Percentiles rank a stretch among this genome's conserved stretches.
Evolutionary conservation across 2,329 filamentous ascomycete genomes (phyloP).

Genomic region (Aspergillus flavus): DNA sequence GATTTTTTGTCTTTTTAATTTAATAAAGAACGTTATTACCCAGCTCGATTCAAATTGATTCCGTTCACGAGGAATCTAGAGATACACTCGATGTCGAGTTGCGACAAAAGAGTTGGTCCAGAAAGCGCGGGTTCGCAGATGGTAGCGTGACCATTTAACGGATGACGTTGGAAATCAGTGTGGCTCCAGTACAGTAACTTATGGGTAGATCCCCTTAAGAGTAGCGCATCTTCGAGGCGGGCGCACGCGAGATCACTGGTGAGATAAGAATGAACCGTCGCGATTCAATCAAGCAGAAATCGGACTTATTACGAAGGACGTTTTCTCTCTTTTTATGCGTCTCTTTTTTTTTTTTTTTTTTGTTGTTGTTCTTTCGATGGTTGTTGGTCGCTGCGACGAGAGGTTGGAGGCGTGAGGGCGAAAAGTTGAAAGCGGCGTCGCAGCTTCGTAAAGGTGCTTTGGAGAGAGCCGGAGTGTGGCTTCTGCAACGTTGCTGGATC

Average conservation of each 20-base stretch:
- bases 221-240: slow-evolving; percentile 28
- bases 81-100: slow-evolving; percentile 14
- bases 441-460: slow-evolving; percentile 21
- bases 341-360: neutral
- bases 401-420: slow-evolving; percentile 10
- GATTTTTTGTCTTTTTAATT: neutral
- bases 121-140: slow-evolving; percentile 24
- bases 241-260: slow-evolving; percentile 12
- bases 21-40: neutral
- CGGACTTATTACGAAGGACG: slow-evolving; percentile 9
- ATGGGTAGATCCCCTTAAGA: slow-evolving; percentile 31
- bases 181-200: slow-evolving; percentile 24
- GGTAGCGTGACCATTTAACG: slow-evolving; percentile 35
- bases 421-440: slow-evolving; percentile 19
- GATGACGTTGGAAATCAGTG: slow-evolving; percentile 36
- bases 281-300: slow-evolving; percentile 14
- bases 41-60: slow-evolving; percentile 10
- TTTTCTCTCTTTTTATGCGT: neutral
- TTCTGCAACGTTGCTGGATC: slow-evolving; percentile 22
- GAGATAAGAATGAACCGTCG: slow-evolving; percentile 3
- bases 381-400: slow-evolving; percentile 9
- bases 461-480: slow-evolving; percentile 16
- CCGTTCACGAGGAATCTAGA: slow-evolving; percentile 14
- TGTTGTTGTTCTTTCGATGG: neutral
- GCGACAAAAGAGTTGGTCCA: slow-evolving; percentile 13